phyloP scores from a whole-genome alignment of 805 yeast species.

The Myxozyma udenii region DNA sequence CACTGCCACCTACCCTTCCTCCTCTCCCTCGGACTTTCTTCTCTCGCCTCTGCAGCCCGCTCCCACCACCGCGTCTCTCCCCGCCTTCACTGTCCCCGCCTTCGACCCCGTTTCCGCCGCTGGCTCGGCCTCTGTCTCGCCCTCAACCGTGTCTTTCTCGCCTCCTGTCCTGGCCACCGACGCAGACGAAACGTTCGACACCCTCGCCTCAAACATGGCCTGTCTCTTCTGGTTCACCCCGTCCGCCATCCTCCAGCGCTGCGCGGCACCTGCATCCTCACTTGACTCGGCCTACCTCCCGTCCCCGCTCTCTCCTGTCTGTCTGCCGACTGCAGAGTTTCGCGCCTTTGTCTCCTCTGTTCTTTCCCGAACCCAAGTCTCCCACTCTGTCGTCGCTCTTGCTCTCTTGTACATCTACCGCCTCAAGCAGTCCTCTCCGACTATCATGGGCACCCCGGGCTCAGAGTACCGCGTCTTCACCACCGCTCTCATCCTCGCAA shows the following conservation, averaged over 20 bases:
- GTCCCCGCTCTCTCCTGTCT: constrained; percentile 9
- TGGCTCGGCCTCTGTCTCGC: constrained; percentile 1
- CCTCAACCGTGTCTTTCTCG: constrained; percentile 2
- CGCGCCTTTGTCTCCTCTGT: constrained; percentile 34
- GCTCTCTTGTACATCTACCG: constrained; percentile 39
- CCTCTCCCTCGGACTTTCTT: not conserved
- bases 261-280: constrained; percentile 9
- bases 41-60: constrained; percentile 2
- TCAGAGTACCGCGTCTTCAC: constrained; percentile 46
- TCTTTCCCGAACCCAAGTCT: constrained; percentile 36
- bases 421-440: constrained; percentile 31
- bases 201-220: constrained; percentile 33
- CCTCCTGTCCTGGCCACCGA: not conserved
- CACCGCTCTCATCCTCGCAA: constrained; percentile 74
- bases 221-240: constrained; percentile 38
- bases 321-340: constrained; percentile 33
- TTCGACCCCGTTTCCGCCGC: constrained; percentile 6
- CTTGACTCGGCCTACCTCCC: constrained; percentile 3
- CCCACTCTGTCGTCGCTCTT: constrained; percentile 36
- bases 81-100: constrained; percentile 1
- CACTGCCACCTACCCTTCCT: not conserved
- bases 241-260: constrained; percentile 2
- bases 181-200: constrained; percentile 12
- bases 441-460: constrained; percentile 34
- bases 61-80: not conserved